These are phyloP conservation scores for Aspergillus pseudonomiae DNA, from an alignment of 2,329 filamentous ascomycete species.

Conservation along the genomic window DNA sequence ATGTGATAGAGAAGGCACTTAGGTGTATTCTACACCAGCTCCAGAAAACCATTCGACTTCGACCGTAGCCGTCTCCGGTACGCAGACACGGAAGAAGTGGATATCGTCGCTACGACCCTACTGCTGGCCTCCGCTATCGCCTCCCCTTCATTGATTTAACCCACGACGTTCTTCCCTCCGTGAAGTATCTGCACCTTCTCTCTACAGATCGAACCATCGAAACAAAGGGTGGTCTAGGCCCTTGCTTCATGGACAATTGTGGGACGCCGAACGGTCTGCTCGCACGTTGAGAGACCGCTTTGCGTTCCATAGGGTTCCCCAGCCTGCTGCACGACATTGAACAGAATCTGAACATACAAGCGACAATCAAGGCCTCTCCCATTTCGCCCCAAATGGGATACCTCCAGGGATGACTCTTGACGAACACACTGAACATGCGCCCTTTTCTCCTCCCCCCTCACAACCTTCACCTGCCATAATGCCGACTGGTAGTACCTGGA, in stretches of 20 bases:
- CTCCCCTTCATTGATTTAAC: slow-evolving; percentile 1
- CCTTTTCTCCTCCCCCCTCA: slow-evolving; percentile 36
- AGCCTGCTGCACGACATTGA: slow-evolving; percentile 34
- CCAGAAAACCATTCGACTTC: not conserved
- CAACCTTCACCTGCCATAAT: slow-evolving; percentile 38
- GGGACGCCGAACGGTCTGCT: slow-evolving; percentile 55
- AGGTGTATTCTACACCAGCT: not conserved
- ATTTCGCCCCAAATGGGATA: slow-evolving; percentile 33
- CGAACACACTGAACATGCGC: slow-evolving; percentile 45
- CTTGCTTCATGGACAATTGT: slow-evolving; percentile 47
- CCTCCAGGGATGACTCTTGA: slow-evolving; percentile 41
- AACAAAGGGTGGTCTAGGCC: slow-evolving; percentile 23
- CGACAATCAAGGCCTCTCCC: slow-evolving; percentile 16
- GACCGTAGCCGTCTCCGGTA: not conserved
- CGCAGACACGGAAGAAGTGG: not conserved
- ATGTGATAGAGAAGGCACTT: not conserved
- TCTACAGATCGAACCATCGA: not conserved
- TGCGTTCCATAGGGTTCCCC: slow-evolving; percentile 56
- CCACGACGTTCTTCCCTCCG: not conserved
- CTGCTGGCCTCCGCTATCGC: not conserved
- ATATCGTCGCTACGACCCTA: not conserved
- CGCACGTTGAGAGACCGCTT: slow-evolving; percentile 52
- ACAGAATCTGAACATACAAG: slow-evolving; percentile 15
- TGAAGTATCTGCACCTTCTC: no score
- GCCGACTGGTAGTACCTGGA: slow-evolving; percentile 36